A percentile compares a stretch with the other conserved stretches of the same genome.
These are phyloP conservation scores for Claviceps quebecensis DNA, from an alignment of 2,329 filamentous ascomycete species.

Conservation along the genomic window DNA sequence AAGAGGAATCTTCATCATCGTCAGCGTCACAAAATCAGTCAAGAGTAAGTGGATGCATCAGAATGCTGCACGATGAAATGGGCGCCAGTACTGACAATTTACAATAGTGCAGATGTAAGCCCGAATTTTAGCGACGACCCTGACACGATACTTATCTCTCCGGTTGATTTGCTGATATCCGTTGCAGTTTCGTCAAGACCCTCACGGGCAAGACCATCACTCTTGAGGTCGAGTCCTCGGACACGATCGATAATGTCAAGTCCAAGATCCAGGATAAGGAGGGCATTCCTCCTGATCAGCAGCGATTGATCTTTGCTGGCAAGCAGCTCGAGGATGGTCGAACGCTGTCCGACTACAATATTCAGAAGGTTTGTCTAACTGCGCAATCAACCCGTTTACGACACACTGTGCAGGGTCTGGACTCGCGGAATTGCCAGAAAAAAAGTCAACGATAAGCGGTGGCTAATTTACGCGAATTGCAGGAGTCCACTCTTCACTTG, in stretches of 20 bases:
- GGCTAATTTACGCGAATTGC: constrained; percentile 7
- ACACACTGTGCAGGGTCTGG: neutral
- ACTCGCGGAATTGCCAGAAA: neutral
- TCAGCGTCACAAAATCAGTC: constrained; percentile 36
- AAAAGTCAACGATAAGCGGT: neutral
- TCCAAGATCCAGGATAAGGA: constrained; percentile 99
- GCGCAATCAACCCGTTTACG: no score
- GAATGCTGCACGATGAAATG: neutral
- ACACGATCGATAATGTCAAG: constrained; percentile 99
- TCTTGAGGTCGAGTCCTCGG: constrained; percentile 95
- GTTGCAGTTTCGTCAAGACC: constrained; percentile 93
- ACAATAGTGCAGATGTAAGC: constrained; percentile 78
- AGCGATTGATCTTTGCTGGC: constrained; percentile 96
- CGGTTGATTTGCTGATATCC: constrained; percentile 16
- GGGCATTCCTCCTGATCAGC: constrained; percentile 94
- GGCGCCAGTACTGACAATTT: constrained; percentile 31
- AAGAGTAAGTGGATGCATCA: constrained; percentile 38
- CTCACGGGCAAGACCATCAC: constrained; percentile 99
- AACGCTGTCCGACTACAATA: constrained; percentile 96
- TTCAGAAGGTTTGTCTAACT: constrained; percentile 68
- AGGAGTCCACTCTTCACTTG: constrained; percentile 97
- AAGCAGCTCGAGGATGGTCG: constrained; percentile 99
- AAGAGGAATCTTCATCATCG: constrained; percentile 25
- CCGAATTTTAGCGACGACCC: constrained; percentile 10
- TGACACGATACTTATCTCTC: neutral